Conservation (phyloP, 495 filamentous ascomycete genomes). For the Lophiotrema nucula region DNA sequence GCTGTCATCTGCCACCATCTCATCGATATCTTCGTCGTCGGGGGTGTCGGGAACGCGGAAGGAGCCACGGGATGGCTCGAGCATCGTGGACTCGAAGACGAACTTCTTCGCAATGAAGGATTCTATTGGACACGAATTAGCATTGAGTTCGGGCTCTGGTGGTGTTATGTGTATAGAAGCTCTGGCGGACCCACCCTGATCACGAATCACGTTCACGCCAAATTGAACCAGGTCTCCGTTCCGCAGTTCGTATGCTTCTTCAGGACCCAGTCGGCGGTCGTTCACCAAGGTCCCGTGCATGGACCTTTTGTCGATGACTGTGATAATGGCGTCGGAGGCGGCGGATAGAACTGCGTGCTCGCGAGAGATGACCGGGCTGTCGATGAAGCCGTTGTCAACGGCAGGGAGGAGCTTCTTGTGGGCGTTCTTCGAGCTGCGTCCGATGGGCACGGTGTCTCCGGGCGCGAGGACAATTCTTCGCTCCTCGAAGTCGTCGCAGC, state of each 20-base stretch:
- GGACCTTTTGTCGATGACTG: constrained; percentile 27
- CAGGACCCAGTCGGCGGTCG: not conserved
- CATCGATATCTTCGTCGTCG: constrained; percentile 12
- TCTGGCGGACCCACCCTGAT: constrained; percentile 13
- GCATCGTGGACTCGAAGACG: constrained; percentile 11
- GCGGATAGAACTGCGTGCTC: constrained; percentile 62
- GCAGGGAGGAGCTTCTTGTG: constrained; percentile 49
- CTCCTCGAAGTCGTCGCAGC: constrained; percentile 24
- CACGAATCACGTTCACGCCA: constrained; percentile 24
- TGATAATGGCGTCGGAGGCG: constrained; percentile 11
- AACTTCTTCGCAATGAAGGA: constrained; percentile 26
- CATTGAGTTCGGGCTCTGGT: not conserved
- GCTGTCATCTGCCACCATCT: not conserved
- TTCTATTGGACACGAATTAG: no score
- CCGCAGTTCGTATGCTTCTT: constrained; percentile 10
- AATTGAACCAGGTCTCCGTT: constrained; percentile 32
- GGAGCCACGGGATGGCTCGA: not conserved
- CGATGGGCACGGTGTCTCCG: constrained; percentile 45
- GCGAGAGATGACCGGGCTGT: constrained; percentile 79
- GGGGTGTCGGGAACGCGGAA: constrained; percentile 28
- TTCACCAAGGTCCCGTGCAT: constrained; percentile 35
- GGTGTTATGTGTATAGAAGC: not conserved
- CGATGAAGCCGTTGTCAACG: constrained; percentile 68
- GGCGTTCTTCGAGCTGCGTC: constrained; percentile 60
- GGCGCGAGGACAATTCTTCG: constrained; percentile 21